Evolutionary conservation across 495 filamentous ascomycete species (phyloP), one percentile per base, ranked within the genome.

Genomic region (Podospora appendiculata): DNA sequence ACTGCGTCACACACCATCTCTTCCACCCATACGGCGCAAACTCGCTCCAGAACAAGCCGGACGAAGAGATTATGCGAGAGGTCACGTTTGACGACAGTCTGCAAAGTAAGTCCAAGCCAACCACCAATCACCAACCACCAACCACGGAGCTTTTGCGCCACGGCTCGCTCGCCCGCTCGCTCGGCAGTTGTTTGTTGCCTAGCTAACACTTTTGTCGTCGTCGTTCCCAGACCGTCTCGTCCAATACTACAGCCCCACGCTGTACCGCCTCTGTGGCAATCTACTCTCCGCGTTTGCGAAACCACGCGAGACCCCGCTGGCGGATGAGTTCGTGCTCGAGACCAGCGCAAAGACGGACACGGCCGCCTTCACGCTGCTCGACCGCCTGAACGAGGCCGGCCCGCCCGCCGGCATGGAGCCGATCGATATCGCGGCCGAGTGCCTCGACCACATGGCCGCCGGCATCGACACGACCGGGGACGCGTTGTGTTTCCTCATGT

Each of bases 381-480:
- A 65, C 55, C 73, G 74, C 7, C 66, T 77, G 36, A 67, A 73
- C 3, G 45, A 61, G 48, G 14, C 54, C 35, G 36, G 6, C 12
- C 36, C 36, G 13, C 36, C 10, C 38, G 41, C 41, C 4, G 13
- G 48, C 8, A 56, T 74, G 53, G 65, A 71, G 13, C 49, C 64
- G 0, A 55, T 73, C 7, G 73, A 76, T 50, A 67, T 71, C 41
- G 71, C 73, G 0, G 73, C 73, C 46, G 74, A 77, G 40, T 71
- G 71, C 43, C 65, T 76, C 42, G 74, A 77, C 47, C 74, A 77
- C 56, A 74, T 76, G 71, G 79, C 74, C 0, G 83, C 83, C 0
- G 83, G 83, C 1, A 84, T 85, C 52, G 83, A 85, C 55, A 86
- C 83, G 3, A 85, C 82, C 0, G 82, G 82, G 33, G 82, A 85